phyloP scores from a whole-genome alignment of 352 stramenopile species.

The Phytophthora ramorum region DNA sequence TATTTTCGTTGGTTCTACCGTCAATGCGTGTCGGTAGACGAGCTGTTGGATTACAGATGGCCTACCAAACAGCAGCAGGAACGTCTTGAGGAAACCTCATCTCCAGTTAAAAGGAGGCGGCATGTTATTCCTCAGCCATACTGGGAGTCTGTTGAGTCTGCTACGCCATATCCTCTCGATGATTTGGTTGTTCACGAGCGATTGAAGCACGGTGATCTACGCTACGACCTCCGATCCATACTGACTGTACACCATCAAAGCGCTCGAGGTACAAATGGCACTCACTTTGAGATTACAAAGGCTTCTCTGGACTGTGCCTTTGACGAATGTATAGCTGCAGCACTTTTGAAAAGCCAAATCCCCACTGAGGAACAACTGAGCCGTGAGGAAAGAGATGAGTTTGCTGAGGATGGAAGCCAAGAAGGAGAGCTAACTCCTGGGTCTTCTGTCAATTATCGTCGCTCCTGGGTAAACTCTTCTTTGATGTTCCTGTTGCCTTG shows the following conservation, averaged over 20 bases:
- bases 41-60: conserved; percentile 66
- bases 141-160: conserved; percentile 3
- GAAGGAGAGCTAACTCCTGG: not conserved
- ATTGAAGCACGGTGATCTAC: conserved; percentile 49
- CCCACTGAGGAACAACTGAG: not conserved
- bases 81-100: conserved; percentile 7
- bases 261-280: conserved; percentile 20
- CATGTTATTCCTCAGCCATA: conserved; percentile 1
- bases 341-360: conserved; percentile 9
- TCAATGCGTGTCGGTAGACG: conserved; percentile 57
- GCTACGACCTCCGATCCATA: conserved; percentile 52
- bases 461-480: conserved; percentile 12
- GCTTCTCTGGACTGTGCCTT: conserved; percentile 28
- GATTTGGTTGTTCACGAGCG: conserved; percentile 60
- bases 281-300: conserved; percentile 30
- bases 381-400: conserved; percentile 1
- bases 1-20: conserved; percentile 77
- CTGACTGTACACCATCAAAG: conserved; percentile 61
- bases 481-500: not conserved
- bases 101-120: conserved; percentile 12
- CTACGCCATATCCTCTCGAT: conserved; percentile 52
- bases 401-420: not conserved
- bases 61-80: conserved; percentile 43
- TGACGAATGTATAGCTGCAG: conserved; percentile 15
- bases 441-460: conserved; percentile 32